phyloP scores from a whole-genome alignment of 2,329 filamentous ascomycete genomes.

The Talaromyces verruculosus region DNA sequence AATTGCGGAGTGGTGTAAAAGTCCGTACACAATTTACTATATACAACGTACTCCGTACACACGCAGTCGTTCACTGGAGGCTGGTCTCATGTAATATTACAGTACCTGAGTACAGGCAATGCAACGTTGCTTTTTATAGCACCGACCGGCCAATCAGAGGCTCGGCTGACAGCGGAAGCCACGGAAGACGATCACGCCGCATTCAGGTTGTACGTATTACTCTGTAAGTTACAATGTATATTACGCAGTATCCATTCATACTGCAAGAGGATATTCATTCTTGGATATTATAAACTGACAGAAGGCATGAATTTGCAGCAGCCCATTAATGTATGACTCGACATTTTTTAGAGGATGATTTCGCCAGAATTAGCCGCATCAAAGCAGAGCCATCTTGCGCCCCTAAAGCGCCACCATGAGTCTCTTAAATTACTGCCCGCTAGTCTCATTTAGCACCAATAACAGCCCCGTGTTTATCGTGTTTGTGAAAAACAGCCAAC shows the following conservation, averaged over 20 bases:
- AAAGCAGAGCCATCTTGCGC: background rate
- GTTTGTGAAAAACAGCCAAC: background rate
- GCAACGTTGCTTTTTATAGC: background rate
- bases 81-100: background rate
- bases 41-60: background rate
- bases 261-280: too few relatives aligned
- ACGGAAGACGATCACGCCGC: background rate
- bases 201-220: background rate
- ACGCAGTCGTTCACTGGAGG: background rate
- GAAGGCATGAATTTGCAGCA: background rate
- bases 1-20: background rate
- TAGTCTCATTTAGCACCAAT: background rate
- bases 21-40: background rate
- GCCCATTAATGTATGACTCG: background rate
- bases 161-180: background rate
- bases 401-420: background rate
- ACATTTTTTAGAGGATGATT: too few relatives aligned
- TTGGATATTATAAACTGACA: too few relatives aligned
- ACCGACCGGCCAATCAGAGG: background rate
- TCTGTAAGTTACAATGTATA: too few relatives aligned
- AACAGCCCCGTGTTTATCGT: background rate
- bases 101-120: background rate
- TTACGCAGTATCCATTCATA: too few relatives aligned
- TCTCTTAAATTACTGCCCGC: background rate
- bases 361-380: background rate